Conservation (phyloP, 2,329 filamentous ascomycete genomes). For the Exophiala xenobiotica region DNA sequence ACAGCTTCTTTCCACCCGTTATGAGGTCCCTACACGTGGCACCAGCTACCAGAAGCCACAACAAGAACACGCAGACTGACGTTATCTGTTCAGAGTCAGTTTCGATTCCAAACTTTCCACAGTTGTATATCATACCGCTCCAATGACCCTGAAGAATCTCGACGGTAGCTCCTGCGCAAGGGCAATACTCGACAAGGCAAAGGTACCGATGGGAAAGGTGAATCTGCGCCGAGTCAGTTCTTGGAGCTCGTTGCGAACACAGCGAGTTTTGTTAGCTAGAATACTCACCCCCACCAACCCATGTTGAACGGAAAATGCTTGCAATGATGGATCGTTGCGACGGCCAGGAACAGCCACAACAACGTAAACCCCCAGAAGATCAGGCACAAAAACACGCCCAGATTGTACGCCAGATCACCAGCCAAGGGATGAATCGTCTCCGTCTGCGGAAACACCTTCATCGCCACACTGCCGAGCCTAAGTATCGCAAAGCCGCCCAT, state of each 20-base stretch:
- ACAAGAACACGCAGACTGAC: slow-evolving; percentile 46
- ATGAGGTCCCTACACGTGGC: slow-evolving; percentile 45
- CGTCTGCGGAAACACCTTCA: slow-evolving; percentile 34
- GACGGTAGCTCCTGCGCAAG: slow-evolving; percentile 53
- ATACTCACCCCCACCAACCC: slow-evolving; percentile 55
- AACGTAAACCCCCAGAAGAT: slow-evolving; percentile 41
- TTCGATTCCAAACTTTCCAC: neutral
- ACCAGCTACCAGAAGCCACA: slow-evolving; percentile 57
- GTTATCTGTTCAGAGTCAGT: slow-evolving; percentile 38
- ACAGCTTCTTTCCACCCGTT: slow-evolving; percentile 14
- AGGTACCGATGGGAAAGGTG: slow-evolving; percentile 59
- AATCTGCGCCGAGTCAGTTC: slow-evolving; percentile 38
- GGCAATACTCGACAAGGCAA: slow-evolving; percentile 45
- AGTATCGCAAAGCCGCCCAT: slow-evolving; percentile 62
- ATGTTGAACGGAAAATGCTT: slow-evolving; percentile 59
- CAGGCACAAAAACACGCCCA: slow-evolving; percentile 38
- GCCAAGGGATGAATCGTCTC: slow-evolving; percentile 28
- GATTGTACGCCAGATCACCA: slow-evolving; percentile 35
- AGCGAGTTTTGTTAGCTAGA: too few species aligned
- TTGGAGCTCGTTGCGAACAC: too few species aligned
- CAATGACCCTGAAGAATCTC: slow-evolving; percentile 55
- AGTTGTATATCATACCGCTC: slow-evolving; percentile 42
- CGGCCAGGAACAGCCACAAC: slow-evolving; percentile 41
- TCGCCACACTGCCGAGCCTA: slow-evolving; percentile 51
- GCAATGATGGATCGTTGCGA: slow-evolving; percentile 35